Evolutionary conservation across 495 filamentous ascomycete genomes (phyloP), one percentile per base, ranked within the genome.

Genomic region (Penicillium riverlandense): DNA sequence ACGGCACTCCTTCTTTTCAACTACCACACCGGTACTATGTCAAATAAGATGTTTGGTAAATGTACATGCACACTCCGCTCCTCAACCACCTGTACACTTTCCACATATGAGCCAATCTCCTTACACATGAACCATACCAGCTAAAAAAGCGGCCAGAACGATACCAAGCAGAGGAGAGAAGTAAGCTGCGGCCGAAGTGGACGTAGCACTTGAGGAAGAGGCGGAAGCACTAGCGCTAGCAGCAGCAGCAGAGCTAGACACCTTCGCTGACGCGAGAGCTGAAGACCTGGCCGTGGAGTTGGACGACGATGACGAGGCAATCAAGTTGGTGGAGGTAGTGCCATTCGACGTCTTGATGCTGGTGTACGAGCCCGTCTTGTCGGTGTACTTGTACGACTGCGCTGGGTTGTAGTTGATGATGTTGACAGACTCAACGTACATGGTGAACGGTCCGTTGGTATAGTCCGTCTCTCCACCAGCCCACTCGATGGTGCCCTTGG

Each of bases 391-490:
- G 67, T 94, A 88, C 34, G 70, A 70, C 30, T 89, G 69, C 11
- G 57, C 57, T 9, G 57, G 54, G 49, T 50, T 58, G 40, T 58
- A 61, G 52, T 61, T 61, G 52, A 42, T 49, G 42, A 61, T 42
- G 12, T 70, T 66, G 34, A 82, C 79, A 31, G 69, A 79, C 66
- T 86, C 68, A 29, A 94, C 78, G 44, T 71, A 80, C 86, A 92
- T 91, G 44, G 71, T 79, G 65, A 80, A 94, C 0, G 89, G 88
- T 8, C 86, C 89, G 8, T 77, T 59, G 32, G 60, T 57, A 63
- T 83, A 94, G 62, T 89, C 78, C 8, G 85, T 87, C 45, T 70
- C 57, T 41, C 89, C 89, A 35, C 88, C 88, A 45, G 89, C 87
- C 89, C 89, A 95, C 37, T 85, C 65, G 40, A 78, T 70, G 13